phyloP scores from a whole-genome alignment of 805 yeast genomes.

The Starmerella davenportii region DNA sequence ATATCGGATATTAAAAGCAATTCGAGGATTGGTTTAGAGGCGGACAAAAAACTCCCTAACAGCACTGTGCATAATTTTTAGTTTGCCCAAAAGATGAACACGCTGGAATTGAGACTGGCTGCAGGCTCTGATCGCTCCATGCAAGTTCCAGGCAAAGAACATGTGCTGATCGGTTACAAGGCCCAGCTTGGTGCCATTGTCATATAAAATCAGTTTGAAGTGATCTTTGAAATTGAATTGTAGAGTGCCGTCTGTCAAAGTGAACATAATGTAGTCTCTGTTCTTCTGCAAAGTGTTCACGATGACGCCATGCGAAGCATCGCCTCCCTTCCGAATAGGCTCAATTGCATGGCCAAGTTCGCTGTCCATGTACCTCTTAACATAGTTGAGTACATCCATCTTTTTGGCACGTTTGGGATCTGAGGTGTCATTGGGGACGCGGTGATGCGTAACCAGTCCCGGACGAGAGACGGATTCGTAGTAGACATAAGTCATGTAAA shows the following conservation, averaged over 20 bases:
- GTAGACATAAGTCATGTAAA: conserved; percentile 34
- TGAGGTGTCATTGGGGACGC: conserved; percentile 27
- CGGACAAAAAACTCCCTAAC: conserved; percentile 4
- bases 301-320: conserved; percentile 28
- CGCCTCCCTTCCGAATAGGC: conserved; percentile 36
- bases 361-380: conserved; percentile 80
- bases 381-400: conserved; percentile 71
- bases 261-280: conserved; percentile 72
- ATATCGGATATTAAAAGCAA: no score
- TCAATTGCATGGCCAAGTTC: conserved; percentile 44
- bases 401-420: conserved; percentile 30
- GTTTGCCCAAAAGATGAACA: conserved; percentile 7
- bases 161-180: conserved; percentile 34
- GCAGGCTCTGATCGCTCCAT: conserved; percentile 7
- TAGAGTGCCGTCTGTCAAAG: conserved; percentile 75
- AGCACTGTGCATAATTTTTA: conserved; percentile 6
- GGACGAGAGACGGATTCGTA: conserved; percentile 35
- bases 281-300: conserved; percentile 70
- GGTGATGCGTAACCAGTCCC: conserved; percentile 15
- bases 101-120: conserved; percentile 10
- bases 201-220: conserved; percentile 66
- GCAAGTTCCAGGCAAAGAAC: conserved; percentile 12
- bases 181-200: conserved; percentile 56
- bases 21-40: no score
- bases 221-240: conserved; percentile 95